Evolutionary conservation across 2,329 filamentous ascomycete species (phyloP).

Genomic region (Sarocladium brachiariae): DNA sequence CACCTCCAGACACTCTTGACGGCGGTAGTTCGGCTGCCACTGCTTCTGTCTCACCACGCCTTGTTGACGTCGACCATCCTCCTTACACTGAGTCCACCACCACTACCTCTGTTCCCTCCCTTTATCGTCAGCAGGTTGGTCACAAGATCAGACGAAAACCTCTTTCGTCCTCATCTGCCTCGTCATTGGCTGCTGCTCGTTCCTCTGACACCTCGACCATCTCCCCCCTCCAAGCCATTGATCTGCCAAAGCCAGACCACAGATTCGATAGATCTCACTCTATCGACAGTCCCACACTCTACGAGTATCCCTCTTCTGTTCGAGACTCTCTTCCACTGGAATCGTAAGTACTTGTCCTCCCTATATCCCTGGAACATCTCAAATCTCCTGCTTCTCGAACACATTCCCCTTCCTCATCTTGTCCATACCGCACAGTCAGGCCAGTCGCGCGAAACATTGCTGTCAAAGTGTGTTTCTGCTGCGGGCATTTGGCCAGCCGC

Average conservation of each 20-base stretch:
- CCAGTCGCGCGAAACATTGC: neutral
- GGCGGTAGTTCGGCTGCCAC: conserved; percentile 4
- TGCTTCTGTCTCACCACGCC: conserved; percentile 8
- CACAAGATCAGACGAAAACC: conserved; percentile 53
- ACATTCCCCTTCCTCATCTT: neutral
- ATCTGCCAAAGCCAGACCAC: conserved; percentile 42
- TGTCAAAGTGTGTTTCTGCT: neutral
- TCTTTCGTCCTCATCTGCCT: conserved; percentile 42
- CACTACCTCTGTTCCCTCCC: conserved; percentile 8
- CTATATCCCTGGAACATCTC: neutral
- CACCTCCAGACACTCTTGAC: conserved; percentile 1
- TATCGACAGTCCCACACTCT: conserved; percentile 55
- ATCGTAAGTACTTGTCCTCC: conserved; percentile 12
- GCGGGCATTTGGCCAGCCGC: neutral
- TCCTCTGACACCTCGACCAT: conserved; percentile 14
- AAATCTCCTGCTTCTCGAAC: neutral
- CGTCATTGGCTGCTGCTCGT: conserved; percentile 38
- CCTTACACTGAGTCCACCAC: conserved; percentile 4
- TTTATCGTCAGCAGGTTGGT: conserved; percentile 28
- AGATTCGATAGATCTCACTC: conserved; percentile 49
- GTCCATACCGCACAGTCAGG: neutral
- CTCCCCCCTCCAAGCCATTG: conserved; percentile 25
- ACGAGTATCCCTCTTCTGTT: conserved; percentile 42
- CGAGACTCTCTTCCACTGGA: conserved; percentile 4
- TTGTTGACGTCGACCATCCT: conserved; percentile 5